Conservation (phyloP, 805 yeast genomes). For the Saccharomycopsis selenospora region DNA sequence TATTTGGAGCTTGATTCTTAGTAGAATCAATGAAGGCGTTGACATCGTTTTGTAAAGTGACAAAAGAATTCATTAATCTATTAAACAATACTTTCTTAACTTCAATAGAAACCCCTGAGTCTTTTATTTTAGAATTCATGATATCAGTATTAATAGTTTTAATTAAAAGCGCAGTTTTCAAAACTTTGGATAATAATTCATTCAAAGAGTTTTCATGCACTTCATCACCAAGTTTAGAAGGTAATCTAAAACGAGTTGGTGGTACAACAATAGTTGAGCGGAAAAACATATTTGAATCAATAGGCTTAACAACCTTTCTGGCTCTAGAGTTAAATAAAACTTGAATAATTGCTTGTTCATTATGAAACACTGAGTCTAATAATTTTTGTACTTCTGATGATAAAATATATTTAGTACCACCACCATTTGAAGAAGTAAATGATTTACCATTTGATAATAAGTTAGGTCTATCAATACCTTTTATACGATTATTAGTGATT, state of each 20-base stretch:
- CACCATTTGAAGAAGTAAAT: slow-evolving; percentile 26
- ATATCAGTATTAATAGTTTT: slow-evolving; percentile 87
- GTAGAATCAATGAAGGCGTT: slow-evolving; percentile 90
- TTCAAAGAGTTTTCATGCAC: slow-evolving; percentile 92
- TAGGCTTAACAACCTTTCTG: slow-evolving; percentile 35
- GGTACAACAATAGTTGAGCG: slow-evolving; percentile 87
- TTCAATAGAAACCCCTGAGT: slow-evolving; percentile 52
- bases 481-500: slow-evolving; percentile 68
- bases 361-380: slow-evolving; percentile 63
- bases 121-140: slow-evolving; percentile 46
- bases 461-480: slow-evolving; percentile 68
- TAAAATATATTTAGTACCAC: slow-evolving; percentile 78
- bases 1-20: slow-evolving; percentile 68
- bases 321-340: slow-evolving; percentile 83
- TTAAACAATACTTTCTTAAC: slow-evolving; percentile 75
- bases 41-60: slow-evolving; percentile 89
- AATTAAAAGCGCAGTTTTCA: slow-evolving; percentile 73
- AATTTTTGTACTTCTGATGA: slow-evolving; percentile 83
- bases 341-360: slow-evolving; percentile 62
- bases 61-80: slow-evolving; percentile 92
- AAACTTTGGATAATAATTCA: slow-evolving; percentile 71
- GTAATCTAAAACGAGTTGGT: slow-evolving; percentile 92
- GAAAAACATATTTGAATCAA: slow-evolving; percentile 79
- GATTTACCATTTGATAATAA: slow-evolving; percentile 39
- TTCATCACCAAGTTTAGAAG: slow-evolving; percentile 95